phyloP scores from a whole-genome alignment of 768 basidiomycete genomes.

The Boletus rufocinnamomeus region DNA sequence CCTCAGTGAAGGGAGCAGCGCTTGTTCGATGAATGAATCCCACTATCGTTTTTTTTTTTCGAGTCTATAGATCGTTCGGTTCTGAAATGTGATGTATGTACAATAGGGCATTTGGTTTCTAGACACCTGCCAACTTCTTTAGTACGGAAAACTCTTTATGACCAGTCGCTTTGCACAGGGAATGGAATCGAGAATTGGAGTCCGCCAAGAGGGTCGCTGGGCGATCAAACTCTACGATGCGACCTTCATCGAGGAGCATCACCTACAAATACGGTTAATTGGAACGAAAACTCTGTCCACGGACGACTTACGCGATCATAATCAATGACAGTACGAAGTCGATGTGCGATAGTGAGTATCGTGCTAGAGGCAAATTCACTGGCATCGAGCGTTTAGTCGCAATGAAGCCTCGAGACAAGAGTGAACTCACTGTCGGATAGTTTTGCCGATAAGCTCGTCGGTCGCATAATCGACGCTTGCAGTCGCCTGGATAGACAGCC shows the following conservation, averaged over 20 bases:
- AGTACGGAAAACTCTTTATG: conserved; percentile 68
- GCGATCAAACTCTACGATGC: conserved; percentile 75
- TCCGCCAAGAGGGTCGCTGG: conserved; percentile 59
- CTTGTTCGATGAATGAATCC: not conserved
- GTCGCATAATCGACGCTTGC: conserved; percentile 85
- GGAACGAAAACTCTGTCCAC: conserved; percentile 6
- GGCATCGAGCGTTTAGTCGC: conserved; percentile 1
- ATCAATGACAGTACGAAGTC: conserved; percentile 77
- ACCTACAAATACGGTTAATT: conserved; percentile 45
- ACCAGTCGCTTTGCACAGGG: conserved; percentile 73
- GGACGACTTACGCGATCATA: conserved; percentile 67
- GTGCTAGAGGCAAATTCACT: conserved; percentile 82
- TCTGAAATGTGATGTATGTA: conserved; percentile 11
- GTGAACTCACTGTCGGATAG: conserved; percentile 68
- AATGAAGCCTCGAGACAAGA: not conserved
- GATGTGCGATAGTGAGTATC: conserved; percentile 82
- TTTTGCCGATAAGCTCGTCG: conserved; percentile 82
- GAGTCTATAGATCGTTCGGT: not conserved
- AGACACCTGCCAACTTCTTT: conserved; percentile 60
- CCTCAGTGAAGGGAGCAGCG: conserved; percentile 38
- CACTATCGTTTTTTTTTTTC: not conserved
- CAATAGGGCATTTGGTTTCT: not conserved
- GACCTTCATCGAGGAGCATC: conserved; percentile 76
- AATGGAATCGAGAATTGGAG: conserved; percentile 60
- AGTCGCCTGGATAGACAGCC: conserved; percentile 50